Evolutionary conservation across 768 basidiomycete species (phyloP).

Genomic region (Thelephora aurantiotincta): DNA sequence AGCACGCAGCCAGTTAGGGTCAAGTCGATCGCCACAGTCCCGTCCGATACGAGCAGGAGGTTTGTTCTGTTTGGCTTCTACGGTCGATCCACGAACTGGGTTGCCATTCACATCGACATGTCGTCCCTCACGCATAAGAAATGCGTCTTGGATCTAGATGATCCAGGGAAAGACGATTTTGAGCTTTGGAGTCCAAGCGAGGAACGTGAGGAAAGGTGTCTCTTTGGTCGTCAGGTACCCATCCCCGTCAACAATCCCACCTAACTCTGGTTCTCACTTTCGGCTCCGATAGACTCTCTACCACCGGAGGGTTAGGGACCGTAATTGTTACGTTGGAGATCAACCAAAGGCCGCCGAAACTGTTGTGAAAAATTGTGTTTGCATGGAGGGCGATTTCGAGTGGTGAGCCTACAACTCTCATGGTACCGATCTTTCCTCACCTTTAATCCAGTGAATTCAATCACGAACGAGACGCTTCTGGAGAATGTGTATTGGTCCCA

Average conservation of each 20-base stretch:
- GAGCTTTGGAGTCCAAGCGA: slow-evolving; percentile 95
- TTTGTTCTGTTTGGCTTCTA: slow-evolving; percentile 74
- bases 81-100: slow-evolving; percentile 30
- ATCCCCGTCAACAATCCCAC: not conserved
- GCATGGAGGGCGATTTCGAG: slow-evolving; percentile 73
- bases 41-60: slow-evolving; percentile 77
- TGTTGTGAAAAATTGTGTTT: slow-evolving; percentile 59
- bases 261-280: not conserved
- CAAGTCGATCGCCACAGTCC: slow-evolving; percentile 70
- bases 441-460: slow-evolving; percentile 76
- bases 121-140: slow-evolving; percentile 53
- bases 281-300: slow-evolving; percentile 55
- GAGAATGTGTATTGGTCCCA: slow-evolving; percentile 64
- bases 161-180: slow-evolving; percentile 84
- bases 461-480: slow-evolving; percentile 49
- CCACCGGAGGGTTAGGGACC: slow-evolving; percentile 69
- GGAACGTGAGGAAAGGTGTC: slow-evolving; percentile 71
- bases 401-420: slow-evolving; percentile 41
- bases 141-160: slow-evolving; percentile 60
- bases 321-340: slow-evolving; percentile 75
- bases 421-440: not conserved
- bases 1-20: slow-evolving; percentile 61
- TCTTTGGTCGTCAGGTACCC: slow-evolving; percentile 81
- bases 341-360: slow-evolving; percentile 36
- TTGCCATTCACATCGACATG: slow-evolving; percentile 86